Evolutionary conservation across 495 filamentous ascomycete species (phyloP), one percentile per base, ranked within the genome.

Genomic region (Neurospora sp.): DNA sequence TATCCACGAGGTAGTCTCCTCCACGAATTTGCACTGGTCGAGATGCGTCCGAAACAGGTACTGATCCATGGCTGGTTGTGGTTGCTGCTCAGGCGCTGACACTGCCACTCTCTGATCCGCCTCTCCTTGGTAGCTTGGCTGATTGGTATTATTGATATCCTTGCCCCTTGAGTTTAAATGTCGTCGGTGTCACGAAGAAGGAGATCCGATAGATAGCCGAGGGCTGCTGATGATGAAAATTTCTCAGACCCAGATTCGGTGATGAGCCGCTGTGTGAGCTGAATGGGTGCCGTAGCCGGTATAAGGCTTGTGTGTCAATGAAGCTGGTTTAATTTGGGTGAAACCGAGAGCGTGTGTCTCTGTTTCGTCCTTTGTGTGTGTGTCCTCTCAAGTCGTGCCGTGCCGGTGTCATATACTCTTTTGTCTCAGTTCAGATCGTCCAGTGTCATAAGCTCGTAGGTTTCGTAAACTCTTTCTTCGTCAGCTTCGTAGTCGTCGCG

Each of bases 11-110:
- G 86, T 88, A 23, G 76, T 78, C 74, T 89, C 87, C 31, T 75
- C 70, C 14, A 88, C 85, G 16, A 75, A 71, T 66, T 79, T 80
- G 76, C 83, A 88, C n/a, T 80, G 54, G 3, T 77, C 72, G 66
- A 89, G 80, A 69, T 86, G 81, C 2, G 70, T 31, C 70, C 79
- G 76, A 66, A 89, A 88, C 77, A 88, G 82, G 74, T 87, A 88
- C 75, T 87, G 83, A 77, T 89, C 87, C 87, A 89, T 89, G 40
- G 74, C 79, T 72, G 18, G 9, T 62, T 44, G 7, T 66, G 62
- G 48, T 14, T 23, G 20, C 48, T 20, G 11, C 3, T 27, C 41
- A 44, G 18, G 18, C 14, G 18, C 41, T 44, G 41, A 44, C 18
- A 44, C 41, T 44, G 41, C 14, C 6, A 23, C 48, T 59, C 11